phyloP scores from a whole-genome alignment of 192 early-diverging fungal species.

The Coemansia sp. region DNA sequence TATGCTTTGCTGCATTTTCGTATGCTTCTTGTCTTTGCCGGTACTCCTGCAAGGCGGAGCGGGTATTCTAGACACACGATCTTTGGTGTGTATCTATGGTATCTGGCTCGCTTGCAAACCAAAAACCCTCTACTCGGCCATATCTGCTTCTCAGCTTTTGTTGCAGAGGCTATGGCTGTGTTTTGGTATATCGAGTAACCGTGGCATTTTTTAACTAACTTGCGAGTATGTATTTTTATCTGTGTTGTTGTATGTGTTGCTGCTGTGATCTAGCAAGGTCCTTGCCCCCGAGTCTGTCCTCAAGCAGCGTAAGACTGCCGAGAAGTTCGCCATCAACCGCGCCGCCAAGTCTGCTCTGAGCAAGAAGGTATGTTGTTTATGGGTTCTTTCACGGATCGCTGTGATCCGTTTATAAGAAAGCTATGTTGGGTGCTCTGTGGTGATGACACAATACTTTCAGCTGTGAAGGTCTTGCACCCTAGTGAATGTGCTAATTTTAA shows the following conservation, averaged over 20 bases:
- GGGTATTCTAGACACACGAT: conserved; percentile 3
- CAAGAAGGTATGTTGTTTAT: conserved; percentile 39
- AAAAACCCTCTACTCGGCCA: conserved; percentile 13
- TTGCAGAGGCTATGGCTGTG: background rate
- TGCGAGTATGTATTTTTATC: background rate
- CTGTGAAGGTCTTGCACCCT: conserved; percentile 51
- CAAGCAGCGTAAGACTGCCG: conserved; percentile 80
- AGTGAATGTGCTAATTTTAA: conserved; percentile 49
- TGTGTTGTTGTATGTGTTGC: background rate
- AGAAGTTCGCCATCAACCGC: conserved; percentile 69
- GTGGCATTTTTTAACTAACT: conserved; percentile 18
- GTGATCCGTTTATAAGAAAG: conserved; percentile 12
- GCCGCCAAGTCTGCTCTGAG: conserved; percentile 48
- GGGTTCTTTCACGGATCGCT: conserved; percentile 6
- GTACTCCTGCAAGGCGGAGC: conserved; percentile 18
- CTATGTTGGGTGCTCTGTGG: conserved; percentile 35
- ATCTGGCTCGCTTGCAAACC: conserved; percentile 44
- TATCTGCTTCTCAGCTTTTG: background rate
- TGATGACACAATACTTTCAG: conserved; percentile 45
- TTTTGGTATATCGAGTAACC: conserved; percentile 45
- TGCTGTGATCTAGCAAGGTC: conserved; percentile 58
- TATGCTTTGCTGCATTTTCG: background rate
- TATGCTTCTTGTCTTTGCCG: conserved; percentile 5
- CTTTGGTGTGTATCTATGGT: conserved; percentile 17
- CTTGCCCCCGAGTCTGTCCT: conserved; percentile 85